Evolutionary conservation across 2,329 filamentous ascomycete genomes (phyloP).

Genomic region (Fusarium sp.): DNA sequence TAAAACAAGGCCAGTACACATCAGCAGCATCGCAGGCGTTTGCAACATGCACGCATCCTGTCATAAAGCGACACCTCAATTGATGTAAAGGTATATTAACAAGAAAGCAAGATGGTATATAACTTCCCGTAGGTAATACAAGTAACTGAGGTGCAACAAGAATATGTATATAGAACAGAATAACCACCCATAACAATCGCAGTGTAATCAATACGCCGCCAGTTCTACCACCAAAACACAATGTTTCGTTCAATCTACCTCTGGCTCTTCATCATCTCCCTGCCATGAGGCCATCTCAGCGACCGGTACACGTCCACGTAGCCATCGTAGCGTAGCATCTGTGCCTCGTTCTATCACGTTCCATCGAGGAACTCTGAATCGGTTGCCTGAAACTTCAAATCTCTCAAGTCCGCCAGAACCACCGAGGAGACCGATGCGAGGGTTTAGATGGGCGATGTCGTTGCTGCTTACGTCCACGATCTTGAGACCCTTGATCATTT

Average conservation of each 20-base stretch:
- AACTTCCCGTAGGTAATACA: constrained; percentile 26
- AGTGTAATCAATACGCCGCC: constrained; percentile 6
- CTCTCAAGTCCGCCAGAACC: constrained; percentile 72
- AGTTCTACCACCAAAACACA: constrained; percentile 9
- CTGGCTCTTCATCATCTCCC: constrained; percentile 59
- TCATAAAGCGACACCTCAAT: background rate
- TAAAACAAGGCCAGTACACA: too few species aligned
- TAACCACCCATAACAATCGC: constrained; percentile 8
- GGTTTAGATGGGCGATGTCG: constrained; percentile 85
- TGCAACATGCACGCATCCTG: too few species aligned
- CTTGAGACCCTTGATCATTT: constrained; percentile 80
- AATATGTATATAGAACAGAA: constrained; percentile 38
- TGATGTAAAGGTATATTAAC: constrained; percentile 4
- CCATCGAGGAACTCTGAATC: constrained; percentile 89
- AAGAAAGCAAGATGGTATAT: constrained; percentile 38
- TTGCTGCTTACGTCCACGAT: constrained; percentile 81
- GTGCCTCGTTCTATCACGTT: constrained; percentile 89
- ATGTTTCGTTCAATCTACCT: constrained; percentile 41
- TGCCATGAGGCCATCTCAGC: constrained; percentile 72
- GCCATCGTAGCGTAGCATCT: constrained; percentile 85
- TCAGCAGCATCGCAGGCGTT: too few species aligned
- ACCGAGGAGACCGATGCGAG: constrained; percentile 83
- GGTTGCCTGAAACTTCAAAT: constrained; percentile 86
- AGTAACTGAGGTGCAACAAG: constrained; percentile 16
- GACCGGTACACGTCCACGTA: constrained; percentile 81